phyloP scores from a whole-genome alignment of 2,329 filamentous ascomycete genomes.

The Cordyceps javanica region DNA sequence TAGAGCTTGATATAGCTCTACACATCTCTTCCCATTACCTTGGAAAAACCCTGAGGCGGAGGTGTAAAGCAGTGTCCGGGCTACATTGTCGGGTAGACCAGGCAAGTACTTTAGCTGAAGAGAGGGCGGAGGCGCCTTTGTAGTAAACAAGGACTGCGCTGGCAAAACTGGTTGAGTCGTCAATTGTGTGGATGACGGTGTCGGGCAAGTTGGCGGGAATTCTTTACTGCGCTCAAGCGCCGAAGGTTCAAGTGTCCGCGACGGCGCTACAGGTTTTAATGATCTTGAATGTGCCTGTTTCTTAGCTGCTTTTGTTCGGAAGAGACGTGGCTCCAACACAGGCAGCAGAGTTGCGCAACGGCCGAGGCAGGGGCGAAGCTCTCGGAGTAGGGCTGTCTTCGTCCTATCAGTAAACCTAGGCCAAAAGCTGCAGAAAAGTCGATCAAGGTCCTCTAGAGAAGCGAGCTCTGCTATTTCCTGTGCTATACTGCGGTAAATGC shows the following conservation, averaged over 20 bases:
- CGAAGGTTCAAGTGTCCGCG: not conserved
- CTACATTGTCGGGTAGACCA: not conserved
- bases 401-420: not conserved
- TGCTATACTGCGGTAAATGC: not conserved
- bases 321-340: too few relatives aligned
- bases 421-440: not conserved
- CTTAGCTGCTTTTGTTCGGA: too few relatives aligned
- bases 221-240: not conserved
- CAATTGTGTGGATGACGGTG: not conserved
- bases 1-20: not conserved
- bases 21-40: not conserved
- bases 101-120: not conserved
- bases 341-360: too few relatives aligned
- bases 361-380: not conserved
- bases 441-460: not conserved
- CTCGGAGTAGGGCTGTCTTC: not conserved
- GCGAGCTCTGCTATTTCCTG: not conserved
- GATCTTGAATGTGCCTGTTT: too few relatives aligned
- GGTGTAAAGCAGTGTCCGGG: not conserved
- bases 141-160: not conserved
- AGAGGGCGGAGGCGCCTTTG: not conserved
- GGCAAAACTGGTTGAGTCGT: not conserved
- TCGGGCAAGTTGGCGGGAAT: not conserved
- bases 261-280: not conserved
- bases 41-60: not conserved